These are phyloP conservation scores for Candida glucosophila DNA, from an alignment of 1,139 yeast genomes.

Conservation along the genomic window DNA sequence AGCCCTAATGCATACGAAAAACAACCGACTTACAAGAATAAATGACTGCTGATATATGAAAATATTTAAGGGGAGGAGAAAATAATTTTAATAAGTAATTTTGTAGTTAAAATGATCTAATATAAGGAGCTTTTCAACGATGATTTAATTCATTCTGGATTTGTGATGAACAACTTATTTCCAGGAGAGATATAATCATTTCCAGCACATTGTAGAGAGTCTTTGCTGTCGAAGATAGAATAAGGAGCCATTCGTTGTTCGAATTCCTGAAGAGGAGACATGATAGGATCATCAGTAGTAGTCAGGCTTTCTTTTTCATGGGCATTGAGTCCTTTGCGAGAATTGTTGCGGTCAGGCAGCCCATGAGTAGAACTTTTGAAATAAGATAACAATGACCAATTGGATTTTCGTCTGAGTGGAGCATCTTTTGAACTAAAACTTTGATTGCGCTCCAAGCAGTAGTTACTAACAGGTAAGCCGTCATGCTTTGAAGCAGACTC, in stretches of 20 bases:
- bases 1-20: conserved; percentile 68
- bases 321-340: conserved; percentile 21
- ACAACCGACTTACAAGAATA: conserved; percentile 53
- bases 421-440: conserved; percentile 11
- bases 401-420: conserved; percentile 28
- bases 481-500: conserved; percentile 7
- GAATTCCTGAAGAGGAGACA: conserved; percentile 45
- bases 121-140: no score
- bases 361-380: conserved; percentile 16
- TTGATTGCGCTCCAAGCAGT: conserved; percentile 2
- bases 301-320: conserved; percentile 7
- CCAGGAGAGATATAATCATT: conserved; percentile 73
- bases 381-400: conserved; percentile 25
- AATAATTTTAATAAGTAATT: conserved; percentile 2
- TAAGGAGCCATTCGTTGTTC: conserved; percentile 67
- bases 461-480: conserved; percentile 7
- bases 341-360: conserved; percentile 22
- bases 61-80: no score
- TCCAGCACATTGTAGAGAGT: conserved; percentile 57
- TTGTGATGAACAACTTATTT: conserved; percentile 60
- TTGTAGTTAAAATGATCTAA: neutral
- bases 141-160: conserved; percentile 43
- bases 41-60: no score
- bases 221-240: conserved; percentile 49
- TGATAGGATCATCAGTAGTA: conserved; percentile 5